Percentiles rank a stretch among this genome's conserved stretches.
Conservation (phyloP, 345 rosid genomes). For the Noccaea bulbosa region DNA sequence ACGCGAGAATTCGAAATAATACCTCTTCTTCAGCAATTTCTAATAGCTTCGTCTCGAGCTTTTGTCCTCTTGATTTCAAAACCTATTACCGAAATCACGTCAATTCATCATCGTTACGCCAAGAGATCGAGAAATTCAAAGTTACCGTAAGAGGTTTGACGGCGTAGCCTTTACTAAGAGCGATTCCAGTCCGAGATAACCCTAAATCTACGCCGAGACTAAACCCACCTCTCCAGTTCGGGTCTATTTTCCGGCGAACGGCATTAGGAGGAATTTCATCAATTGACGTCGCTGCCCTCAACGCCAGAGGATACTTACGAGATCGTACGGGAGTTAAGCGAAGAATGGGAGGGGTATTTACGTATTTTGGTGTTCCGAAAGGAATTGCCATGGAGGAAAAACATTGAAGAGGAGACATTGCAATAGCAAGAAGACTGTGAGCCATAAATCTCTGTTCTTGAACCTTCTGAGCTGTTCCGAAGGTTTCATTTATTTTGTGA, state of each 20-base stretch:
- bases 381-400: background rate
- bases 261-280: constrained; percentile 79
- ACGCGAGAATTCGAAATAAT: background rate
- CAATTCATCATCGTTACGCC: constrained; percentile 4
- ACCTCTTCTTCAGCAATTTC: constrained; percentile 80
- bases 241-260: constrained; percentile 60
- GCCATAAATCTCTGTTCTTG: background rate
- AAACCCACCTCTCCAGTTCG: constrained; percentile 80
- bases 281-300: constrained; percentile 44
- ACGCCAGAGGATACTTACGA: constrained; percentile 8
- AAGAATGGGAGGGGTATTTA: constrained; percentile 15
- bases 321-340: background rate
- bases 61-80: constrained; percentile 75
- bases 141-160: constrained; percentile 75
- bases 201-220: constrained; percentile 92
- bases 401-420: constrained; percentile 45
- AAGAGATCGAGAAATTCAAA: background rate
- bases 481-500: background rate
- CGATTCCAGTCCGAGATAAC: constrained; percentile 75
- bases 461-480: background rate
- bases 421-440: constrained; percentile 5
- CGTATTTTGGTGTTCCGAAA: constrained; percentile 24
- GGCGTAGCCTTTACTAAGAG: constrained; percentile 79
- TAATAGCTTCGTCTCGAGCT: constrained; percentile 68
- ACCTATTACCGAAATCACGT: constrained; percentile 49